Base-by-base conservation (phyloP, 2,329 filamentous ascomycete species). In the Colletotrichum camelliae region DNA sequence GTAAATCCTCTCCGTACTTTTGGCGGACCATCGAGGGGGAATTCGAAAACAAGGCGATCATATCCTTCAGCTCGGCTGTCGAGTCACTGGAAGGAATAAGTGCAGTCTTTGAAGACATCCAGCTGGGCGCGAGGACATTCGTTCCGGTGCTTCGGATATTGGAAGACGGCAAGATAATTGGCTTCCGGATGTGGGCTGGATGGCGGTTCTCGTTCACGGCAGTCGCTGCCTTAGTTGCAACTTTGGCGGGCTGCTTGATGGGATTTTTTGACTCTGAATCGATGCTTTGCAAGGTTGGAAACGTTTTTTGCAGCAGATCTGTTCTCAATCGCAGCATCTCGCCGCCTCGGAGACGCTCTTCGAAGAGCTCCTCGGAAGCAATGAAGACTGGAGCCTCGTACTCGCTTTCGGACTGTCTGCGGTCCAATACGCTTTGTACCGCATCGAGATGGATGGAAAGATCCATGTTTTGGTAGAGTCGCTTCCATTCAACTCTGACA, bases 401-500 rank as follows among this genome's bases (percentile, higher is more conserved):
- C 24, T 73, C 58, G 7, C 69, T 58, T 6, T 80, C 77, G 4
- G 81, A 77, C 12, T 80, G 79, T 62, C 83, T 81, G 5, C 67
- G 70, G 64, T 84, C 71, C 16, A 90, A 75, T 10, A 89, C 77
- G 0, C 61, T 7, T 68, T 91, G 88, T 0, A 89, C 85, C 31
- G 84, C 58, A 12, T 82, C 70, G 1, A 91, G 74, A 77, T 91
- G 87, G 0, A 80, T 57, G 0, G 83, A 85, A 1, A 91, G 82
- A 33, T 88, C 83, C 12, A 84, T 75, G 60, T 92, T 92, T 7
- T 86, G 82, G n/a, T 83, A 86, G 1, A 90, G 78, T 0, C 87
- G 85, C 6, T 81, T 76, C 89, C 89, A 92, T 67, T 90, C 87
- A 0, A 84, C 84, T 0, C 78, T 77, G 16, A 92, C 79, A 0